Base-by-base conservation (phyloP, 495 filamentous ascomycete genomes). In the Durotheca rogersii region DNA sequence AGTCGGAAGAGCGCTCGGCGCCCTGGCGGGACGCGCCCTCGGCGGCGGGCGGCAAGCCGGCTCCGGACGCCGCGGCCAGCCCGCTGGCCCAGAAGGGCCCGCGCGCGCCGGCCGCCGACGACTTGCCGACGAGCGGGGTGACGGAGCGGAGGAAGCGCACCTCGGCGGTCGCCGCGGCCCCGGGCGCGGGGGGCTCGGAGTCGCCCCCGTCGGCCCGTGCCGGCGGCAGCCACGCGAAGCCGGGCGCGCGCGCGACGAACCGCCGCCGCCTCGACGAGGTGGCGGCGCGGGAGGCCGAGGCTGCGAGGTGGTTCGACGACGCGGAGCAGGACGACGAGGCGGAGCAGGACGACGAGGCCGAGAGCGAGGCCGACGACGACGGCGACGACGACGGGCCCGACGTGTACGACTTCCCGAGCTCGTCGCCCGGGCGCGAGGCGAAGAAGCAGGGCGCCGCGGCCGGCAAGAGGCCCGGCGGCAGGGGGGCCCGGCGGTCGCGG, bases 351-450 rank as follows among this genome's bases (percentile, higher is more conserved):
- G 44, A 41, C 9, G n/a, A n/a, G n/a, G n/a, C n/a, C n/a, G n/a
- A n/a, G n/a, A n/a, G n/a, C n/a, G n/a, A n/a, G n/a, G n/a, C 20
- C 53, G n/a, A n/a, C n/a, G n/a, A n/a, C n/a, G n/a, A 17, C n/a
- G n/a, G 23, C 23, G 23, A 27, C 23, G 23, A 27, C 4, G 23
- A 27, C 23, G 23, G 23, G 10, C 1, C 51, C 7, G 70, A 72
- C 30, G 50, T 69, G 1, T 73, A 73, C 53, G 65, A 71, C 33
- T 72, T 73, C 38, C 49, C 61, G n/a, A 56, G 44, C 36, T 64
- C 60, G 6, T 68, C 67, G 7, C 61, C 63, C 9, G 36, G 29
- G 2, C 21, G 7, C 23, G 53, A 50, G 7, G 17, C 25, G 37
- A 31, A 35, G 31, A 60, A 43, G 50, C 48, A 42, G 21, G n/a